phyloP scores from a whole-genome alignment of 192 early-diverging fungal species.

The Phycomyces blakesleeanus region DNA sequence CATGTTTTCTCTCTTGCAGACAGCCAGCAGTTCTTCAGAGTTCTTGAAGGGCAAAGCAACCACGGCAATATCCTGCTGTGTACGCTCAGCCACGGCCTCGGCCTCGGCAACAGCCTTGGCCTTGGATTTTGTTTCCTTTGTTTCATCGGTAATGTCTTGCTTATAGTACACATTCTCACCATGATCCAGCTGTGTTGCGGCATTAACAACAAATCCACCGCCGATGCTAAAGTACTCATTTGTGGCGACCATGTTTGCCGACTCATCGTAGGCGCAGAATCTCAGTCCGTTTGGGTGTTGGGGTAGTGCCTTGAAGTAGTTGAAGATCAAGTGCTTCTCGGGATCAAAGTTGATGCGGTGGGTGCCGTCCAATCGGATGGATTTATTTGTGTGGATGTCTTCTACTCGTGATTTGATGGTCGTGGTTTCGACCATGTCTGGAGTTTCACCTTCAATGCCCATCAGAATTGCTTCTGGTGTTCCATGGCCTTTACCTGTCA shows the following conservation, averaged over 20 bases:
- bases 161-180: conserved; percentile 56
- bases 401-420: conserved; percentile 72
- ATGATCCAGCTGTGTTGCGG: conserved; percentile 74
- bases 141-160: conserved; percentile 20
- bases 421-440: conserved; percentile 79
- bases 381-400: conserved; percentile 68
- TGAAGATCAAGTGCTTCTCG: conserved; percentile 81
- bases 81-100: conserved; percentile 48
- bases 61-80: conserved; percentile 66
- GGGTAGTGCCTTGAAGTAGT: conserved; percentile 81
- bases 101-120: too few relatives aligned
- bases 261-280: conserved; percentile 78
- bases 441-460: conserved; percentile 88
- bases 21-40: conserved; percentile 69
- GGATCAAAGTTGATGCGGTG: conserved; percentile 82
- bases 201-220: conserved; percentile 95
- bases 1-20: conserved; percentile 79
- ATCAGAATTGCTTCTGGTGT: conserved; percentile 87
- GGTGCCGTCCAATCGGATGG: conserved; percentile 68
- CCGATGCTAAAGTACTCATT: conserved; percentile 97
- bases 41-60: conserved; percentile 84
- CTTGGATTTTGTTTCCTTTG: conserved; percentile 24
- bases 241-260: conserved; percentile 83
- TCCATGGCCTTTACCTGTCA: conserved; percentile 95
- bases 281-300: conserved; percentile 97